phyloP scores from a whole-genome alignment of 2,329 filamentous ascomycete species.

The Trichoderma aggressivum region DNA sequence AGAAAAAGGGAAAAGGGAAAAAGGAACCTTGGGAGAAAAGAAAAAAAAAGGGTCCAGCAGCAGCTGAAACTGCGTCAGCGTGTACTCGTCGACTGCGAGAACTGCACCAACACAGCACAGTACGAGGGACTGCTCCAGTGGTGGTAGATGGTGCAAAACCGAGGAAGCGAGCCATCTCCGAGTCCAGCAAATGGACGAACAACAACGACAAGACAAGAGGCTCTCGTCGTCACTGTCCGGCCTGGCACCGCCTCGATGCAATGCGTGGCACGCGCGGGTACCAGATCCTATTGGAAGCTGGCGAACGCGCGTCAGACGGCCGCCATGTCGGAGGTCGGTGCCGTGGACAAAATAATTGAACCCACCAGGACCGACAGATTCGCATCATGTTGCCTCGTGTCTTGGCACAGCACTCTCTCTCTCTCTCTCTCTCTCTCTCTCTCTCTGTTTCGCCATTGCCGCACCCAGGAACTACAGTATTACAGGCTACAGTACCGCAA shows the following conservation, averaged over 20 bases:
- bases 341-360: background rate
- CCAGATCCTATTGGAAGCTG: background rate
- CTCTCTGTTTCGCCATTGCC: background rate
- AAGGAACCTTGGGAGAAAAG: no score
- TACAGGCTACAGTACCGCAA: background rate
- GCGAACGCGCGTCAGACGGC: background rate
- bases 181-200: background rate
- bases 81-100: background rate
- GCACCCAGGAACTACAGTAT: background rate
- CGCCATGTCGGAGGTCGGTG: background rate
- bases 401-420: background rate
- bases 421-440: no score
- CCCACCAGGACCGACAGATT: background rate
- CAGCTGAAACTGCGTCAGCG: background rate
- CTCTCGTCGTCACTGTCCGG: background rate
- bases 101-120: background rate
- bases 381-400: background rate
- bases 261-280: background rate
- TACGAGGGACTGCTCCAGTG: background rate
- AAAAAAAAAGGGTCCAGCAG: background rate
- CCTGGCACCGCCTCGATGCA: background rate
- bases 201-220: background rate
- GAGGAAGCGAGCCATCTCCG: conserved; percentile 9
- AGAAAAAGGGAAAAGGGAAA: background rate
- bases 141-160: background rate